These are phyloP conservation scores for Penicillium griseofulvum DNA, from an alignment of 2,329 filamentous ascomycete species.

Conservation along the genomic window DNA sequence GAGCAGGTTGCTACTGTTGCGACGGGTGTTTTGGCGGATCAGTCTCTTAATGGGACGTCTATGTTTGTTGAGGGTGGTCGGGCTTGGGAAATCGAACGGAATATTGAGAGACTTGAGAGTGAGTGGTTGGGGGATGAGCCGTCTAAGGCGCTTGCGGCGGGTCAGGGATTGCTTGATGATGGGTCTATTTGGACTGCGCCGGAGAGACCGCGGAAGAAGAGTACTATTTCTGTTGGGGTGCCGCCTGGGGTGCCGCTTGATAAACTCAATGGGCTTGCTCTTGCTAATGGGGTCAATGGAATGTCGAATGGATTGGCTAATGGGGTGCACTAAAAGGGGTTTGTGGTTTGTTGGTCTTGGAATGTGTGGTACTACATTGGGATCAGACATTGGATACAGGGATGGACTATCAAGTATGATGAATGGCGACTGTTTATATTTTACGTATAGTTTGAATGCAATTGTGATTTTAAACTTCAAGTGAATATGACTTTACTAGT, in stretches of 20 bases:
- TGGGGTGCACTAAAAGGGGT: conserved; percentile 12
- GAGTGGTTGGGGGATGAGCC: conserved; percentile 46
- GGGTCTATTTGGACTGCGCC: conserved; percentile 25
- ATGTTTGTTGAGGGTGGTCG: conserved; percentile 46
- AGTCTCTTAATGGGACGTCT: conserved; percentile 39
- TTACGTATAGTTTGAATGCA: neutral
- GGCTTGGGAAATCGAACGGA: conserved; percentile 46
- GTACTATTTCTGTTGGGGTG: conserved; percentile 19
- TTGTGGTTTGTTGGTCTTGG: neutral
- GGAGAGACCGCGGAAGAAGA: conserved; percentile 14
- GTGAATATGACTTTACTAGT: neutral
- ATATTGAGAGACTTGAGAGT: conserved; percentile 41
- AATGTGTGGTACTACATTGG: neutral
- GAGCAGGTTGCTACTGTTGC: conserved; percentile 43
- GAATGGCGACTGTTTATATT: neutral
- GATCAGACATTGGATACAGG: neutral
- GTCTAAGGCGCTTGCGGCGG: conserved; percentile 33
- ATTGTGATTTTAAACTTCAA: neutral
- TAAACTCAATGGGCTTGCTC: conserved; percentile 16
- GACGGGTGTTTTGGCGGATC: conserved; percentile 36
- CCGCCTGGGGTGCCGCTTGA: conserved; percentile 17
- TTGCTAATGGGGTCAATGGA: conserved; percentile 7
- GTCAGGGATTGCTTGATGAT: conserved; percentile 35
- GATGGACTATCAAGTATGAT: neutral
- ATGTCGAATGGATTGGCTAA: conserved; percentile 5